Evolutionary conservation across 2,329 filamentous ascomycete genomes (phyloP).

Genomic region (Sporothrix luriei): DNA sequence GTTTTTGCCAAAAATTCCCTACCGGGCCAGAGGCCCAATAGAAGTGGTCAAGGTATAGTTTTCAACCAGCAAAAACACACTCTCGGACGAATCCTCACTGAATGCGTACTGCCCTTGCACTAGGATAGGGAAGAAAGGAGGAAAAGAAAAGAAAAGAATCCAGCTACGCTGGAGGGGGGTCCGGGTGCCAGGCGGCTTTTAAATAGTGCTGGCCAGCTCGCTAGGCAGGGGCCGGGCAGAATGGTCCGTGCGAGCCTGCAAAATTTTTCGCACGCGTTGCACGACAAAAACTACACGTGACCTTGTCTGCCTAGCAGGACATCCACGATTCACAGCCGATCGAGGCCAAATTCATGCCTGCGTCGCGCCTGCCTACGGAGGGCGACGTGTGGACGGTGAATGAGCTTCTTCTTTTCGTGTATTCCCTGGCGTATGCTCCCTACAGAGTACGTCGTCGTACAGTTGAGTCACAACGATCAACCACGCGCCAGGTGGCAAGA

Average conservation of each 20-base stretch:
- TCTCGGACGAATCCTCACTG: constrained; percentile 84
- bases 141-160: constrained; percentile 37
- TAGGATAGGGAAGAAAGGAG: constrained; percentile 57
- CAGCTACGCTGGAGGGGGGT: constrained; percentile 14
- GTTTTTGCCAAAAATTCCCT: constrained; percentile 74
- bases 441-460: too few species aligned
- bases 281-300: background rate
- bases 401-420: too few species aligned
- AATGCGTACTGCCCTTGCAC: constrained; percentile 78
- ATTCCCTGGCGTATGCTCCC: too few species aligned
- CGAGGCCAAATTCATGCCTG: background rate
- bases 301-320: background rate
- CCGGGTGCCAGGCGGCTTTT: constrained; percentile 27
- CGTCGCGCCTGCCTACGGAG: background rate
- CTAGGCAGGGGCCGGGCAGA: background rate
- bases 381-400: too few species aligned
- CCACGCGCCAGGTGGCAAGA: background rate
- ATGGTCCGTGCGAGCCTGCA: constrained; percentile 39
- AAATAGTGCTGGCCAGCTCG: constrained; percentile 33
- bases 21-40: constrained; percentile 66
- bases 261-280: constrained; percentile 22
- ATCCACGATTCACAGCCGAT: background rate
- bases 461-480: background rate
- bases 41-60: constrained; percentile 80
- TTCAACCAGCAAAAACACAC: constrained; percentile 89